Evolutionary conservation across 2,329 filamentous ascomycete species (phyloP), one percentile per base, ranked within the genome.

Genomic region (Sodiomyces alkalinus): DNA sequence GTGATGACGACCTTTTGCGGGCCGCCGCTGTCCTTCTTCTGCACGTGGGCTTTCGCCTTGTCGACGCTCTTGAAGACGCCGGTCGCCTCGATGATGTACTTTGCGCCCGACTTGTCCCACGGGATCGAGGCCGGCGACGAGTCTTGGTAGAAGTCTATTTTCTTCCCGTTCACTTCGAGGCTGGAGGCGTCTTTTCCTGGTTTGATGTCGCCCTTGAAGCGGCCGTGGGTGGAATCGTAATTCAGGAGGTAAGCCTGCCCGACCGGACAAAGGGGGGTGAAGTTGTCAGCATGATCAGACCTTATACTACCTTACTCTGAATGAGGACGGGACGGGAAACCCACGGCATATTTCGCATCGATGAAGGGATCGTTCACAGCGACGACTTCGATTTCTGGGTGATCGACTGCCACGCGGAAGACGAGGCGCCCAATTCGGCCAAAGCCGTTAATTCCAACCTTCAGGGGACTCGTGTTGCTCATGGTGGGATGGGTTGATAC

Each of bases 321-420:
- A n/a, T n/a, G n/a, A n/a, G n/a, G n/a, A n/a, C n/a, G n/a, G n/a
- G n/a, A n/a, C n/a, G n/a, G n/a, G n/a, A n/a, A n/a, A 80, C 85
- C 68, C 76, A 93, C 87, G 60, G 90, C 90, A 65, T 96, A 96
- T 60, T 86, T 66, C 51, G 81, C 73, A 65, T 93, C 85, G 65
- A 98, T 96, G 78, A 98, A 96, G 48, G 90, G 90, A 61, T 96
- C 90, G 73, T 98, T 96, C 66, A 94, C 83, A 49, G 87, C 87
- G 51, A 94, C 83, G 49, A 98, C 70, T 51, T 93, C 72, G 55
- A 94, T 80, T 36, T 92, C 80, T 49, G 69, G 62, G 65, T 86
- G 80, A 74, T 90, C 79, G 55, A 92, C 58, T 51, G 87, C 82
- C 69, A 94, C 96, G 68, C 87, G 83, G 80, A 94, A 90, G 70